Evolutionary conservation across 2,329 filamentous ascomycete species (phyloP).

Genomic region (Orbilia javanica): DNA sequence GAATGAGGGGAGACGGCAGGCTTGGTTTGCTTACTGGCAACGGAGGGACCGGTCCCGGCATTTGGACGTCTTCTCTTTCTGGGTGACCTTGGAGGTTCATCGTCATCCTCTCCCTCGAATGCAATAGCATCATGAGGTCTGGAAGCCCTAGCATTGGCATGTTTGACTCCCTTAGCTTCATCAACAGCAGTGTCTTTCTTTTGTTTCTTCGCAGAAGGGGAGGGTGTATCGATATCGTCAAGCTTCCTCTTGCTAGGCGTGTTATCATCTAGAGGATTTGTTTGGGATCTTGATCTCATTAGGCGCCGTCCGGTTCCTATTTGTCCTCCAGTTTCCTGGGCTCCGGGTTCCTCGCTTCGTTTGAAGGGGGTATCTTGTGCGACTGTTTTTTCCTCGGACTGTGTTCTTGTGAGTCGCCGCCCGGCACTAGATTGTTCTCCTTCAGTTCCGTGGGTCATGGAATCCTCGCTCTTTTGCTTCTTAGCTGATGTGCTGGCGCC

Average conservation of each 20-base stretch:
- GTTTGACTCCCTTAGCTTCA: not conserved
- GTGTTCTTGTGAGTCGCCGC: not conserved
- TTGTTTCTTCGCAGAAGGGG: slow-evolving; percentile 21
- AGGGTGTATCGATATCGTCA: not conserved
- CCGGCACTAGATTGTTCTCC: too few relatives aligned
- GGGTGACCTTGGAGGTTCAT: not conserved
- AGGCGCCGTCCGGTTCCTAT: not conserved
- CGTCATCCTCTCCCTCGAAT: not conserved
- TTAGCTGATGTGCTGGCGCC: not conserved
- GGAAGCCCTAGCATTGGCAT: not conserved
- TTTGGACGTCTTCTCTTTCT: not conserved
- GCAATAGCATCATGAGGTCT: not conserved
- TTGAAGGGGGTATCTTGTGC: not conserved
- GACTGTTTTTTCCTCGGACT: not conserved
- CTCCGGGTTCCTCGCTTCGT: not conserved
- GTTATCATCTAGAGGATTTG: not conserved
- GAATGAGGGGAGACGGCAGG: not conserved
- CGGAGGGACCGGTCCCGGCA: not conserved
- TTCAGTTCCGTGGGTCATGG: not conserved
- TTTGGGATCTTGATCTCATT: not conserved
- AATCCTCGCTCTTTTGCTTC: slow-evolving; percentile 18
- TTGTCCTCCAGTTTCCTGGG: not conserved
- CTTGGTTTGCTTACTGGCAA: not conserved
- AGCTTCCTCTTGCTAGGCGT: not conserved
- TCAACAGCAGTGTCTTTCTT: not conserved